Evolutionary conservation across 371 early-diverging fungal genomes (phyloP).

Genomic region (Aphelidium insulamus): DNA sequence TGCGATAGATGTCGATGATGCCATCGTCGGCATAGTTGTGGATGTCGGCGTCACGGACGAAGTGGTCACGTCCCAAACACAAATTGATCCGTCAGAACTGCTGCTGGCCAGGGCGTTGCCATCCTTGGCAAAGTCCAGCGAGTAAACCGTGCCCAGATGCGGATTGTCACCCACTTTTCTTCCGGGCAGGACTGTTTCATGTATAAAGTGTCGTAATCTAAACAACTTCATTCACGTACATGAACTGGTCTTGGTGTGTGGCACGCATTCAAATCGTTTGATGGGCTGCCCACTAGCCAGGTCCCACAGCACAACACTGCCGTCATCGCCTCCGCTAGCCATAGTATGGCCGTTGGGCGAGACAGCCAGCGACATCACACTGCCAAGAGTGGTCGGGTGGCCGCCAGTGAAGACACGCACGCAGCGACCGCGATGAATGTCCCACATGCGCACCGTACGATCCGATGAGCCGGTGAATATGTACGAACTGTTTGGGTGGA

Average conservation of each 20-base stretch:
- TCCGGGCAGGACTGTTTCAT: too few species aligned
- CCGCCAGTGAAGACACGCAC: constrained; percentile 90
- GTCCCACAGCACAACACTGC: constrained; percentile 85
- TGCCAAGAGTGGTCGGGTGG: constrained; percentile 52
- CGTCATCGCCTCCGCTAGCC: constrained; percentile 84
- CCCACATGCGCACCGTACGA: constrained; percentile 88
- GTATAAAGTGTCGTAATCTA: too few species aligned
- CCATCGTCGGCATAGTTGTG: constrained; percentile 4
- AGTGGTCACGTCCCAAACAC: constrained; percentile 81
- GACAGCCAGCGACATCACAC: too few species aligned
- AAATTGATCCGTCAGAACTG: constrained; percentile 74
- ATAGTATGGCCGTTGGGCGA: constrained; percentile 84
- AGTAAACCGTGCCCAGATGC: constrained; percentile 59
- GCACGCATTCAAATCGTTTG: constrained; percentile 52
- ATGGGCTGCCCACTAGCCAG: constrained; percentile 65
- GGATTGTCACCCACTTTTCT: too few species aligned
- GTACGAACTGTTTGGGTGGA: constrained; percentile 97
- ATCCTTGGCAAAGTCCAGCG: constrained; percentile 66
- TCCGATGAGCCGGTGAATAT: constrained; percentile 89
- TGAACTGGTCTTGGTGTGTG: too few species aligned
- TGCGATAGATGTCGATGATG: not conserved
- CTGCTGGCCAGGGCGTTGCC: constrained; percentile 71
- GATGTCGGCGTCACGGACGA: constrained; percentile 8
- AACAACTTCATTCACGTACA: too few species aligned
- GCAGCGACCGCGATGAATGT: constrained; percentile 74